A percentile compares a stretch with the other conserved stretches of the same genome.
phyloP scores from a whole-genome alignment of 2,329 filamentous ascomycete species.

The Pezicula carpinea region DNA sequence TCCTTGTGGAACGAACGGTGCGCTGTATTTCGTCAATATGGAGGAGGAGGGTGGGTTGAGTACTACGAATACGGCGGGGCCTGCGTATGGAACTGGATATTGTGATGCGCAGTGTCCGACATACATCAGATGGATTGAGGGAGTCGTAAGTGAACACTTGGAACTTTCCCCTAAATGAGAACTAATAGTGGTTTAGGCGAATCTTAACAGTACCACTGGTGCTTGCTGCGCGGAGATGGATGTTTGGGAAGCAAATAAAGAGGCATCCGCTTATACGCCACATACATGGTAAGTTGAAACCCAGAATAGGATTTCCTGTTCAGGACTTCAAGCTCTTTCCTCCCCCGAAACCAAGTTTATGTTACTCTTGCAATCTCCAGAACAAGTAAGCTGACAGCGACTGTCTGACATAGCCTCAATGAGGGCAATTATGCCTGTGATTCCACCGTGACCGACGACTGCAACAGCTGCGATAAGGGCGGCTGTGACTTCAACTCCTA shows the following conservation, averaged over 20 bases:
- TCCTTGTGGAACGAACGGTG: slow-evolving; percentile 66
- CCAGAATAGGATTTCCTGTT: no score
- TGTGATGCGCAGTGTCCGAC: slow-evolving; percentile 54
- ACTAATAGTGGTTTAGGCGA: slow-evolving; percentile 33
- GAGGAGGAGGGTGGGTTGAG: slow-evolving; percentile 52
- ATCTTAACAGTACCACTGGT: slow-evolving; percentile 44
- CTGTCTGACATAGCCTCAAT: no score
- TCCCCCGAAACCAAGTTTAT: no score
- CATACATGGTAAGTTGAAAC: no score
- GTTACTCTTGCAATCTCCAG: no score
- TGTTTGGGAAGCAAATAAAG: slow-evolving; percentile 57
- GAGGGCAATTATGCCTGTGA: neutral
- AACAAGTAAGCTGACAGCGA: no score
- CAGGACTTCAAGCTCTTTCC: no score
- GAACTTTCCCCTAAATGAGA: slow-evolving; percentile 23
- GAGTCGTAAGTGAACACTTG: slow-evolving; percentile 33
- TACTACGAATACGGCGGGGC: slow-evolving; percentile 46
- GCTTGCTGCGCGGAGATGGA: slow-evolving; percentile 65
- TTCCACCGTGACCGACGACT: slow-evolving; percentile 3
- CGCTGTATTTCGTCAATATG: slow-evolving; percentile 62
- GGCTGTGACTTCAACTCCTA: slow-evolving; percentile 58
- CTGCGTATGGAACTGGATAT: slow-evolving; percentile 56
- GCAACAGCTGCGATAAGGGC: slow-evolving; percentile 50
- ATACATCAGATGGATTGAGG: slow-evolving; percentile 32
- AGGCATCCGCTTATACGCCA: slow-evolving; percentile 52